Evolutionary conservation across 1,139 yeast species (phyloP).

Genomic region (Waltiozyma sp.): DNA sequence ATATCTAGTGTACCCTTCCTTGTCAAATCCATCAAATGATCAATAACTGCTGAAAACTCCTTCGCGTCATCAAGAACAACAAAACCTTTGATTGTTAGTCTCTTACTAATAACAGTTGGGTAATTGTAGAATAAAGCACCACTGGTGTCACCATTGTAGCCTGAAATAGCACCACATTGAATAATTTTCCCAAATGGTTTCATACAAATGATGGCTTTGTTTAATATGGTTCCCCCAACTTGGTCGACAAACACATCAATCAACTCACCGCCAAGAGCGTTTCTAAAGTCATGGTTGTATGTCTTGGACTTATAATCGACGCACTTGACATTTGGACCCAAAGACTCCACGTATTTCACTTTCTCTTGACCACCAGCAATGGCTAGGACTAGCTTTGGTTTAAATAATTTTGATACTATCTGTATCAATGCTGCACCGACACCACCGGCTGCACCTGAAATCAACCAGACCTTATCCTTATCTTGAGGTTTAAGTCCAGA

Average conservation of each 20-base stretch:
- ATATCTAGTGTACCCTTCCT: slow-evolving; percentile 31
- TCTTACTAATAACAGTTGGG: slow-evolving; percentile 10
- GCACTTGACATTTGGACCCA: slow-evolving; percentile 42
- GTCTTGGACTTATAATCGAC: slow-evolving; percentile 43
- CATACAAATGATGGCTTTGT: slow-evolving; percentile 31
- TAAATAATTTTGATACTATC: slow-evolving; percentile 41
- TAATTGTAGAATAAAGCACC: background rate
- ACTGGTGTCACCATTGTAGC: slow-evolving; percentile 33
- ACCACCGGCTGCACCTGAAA: slow-evolving; percentile 66
- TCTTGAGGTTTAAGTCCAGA: slow-evolving; percentile 28
- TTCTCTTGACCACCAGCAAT: slow-evolving; percentile 54
- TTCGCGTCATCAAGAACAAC: slow-evolving; percentile 14
- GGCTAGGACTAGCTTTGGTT: slow-evolving; percentile 49
- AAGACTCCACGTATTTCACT: slow-evolving; percentile 39
- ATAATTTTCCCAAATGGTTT: slow-evolving; percentile 35
- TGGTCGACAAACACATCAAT: slow-evolving; percentile 45
- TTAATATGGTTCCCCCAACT: slow-evolving; percentile 55
- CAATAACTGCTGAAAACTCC: slow-evolving; percentile 6
- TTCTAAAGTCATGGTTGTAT: slow-evolving; percentile 31
- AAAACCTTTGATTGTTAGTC: slow-evolving; percentile 14
- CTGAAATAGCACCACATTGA: slow-evolving; percentile 55
- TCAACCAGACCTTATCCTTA: slow-evolving; percentile 32
- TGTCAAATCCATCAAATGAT: slow-evolving; percentile 19
- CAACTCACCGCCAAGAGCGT: slow-evolving; percentile 34
- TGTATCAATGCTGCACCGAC: slow-evolving; percentile 57